Evolutionary conservation across 2,329 filamentous ascomycete species (phyloP), one percentile per base, ranked within the genome.

Genomic region (Colletotrichum liaoningense): DNA sequence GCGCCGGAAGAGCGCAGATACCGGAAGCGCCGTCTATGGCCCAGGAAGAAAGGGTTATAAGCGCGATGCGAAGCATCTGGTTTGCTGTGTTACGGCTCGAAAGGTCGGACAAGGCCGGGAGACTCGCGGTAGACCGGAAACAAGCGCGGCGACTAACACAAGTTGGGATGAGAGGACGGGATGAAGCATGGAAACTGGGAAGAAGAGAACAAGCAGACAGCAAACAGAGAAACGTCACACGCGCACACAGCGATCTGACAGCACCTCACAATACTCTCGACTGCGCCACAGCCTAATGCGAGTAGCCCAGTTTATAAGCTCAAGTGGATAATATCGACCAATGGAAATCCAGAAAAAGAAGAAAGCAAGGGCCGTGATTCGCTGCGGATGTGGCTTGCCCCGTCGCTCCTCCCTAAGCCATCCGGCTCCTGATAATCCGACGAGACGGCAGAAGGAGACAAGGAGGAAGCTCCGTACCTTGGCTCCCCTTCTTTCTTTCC

Each of bases 21-120:
- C 67, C 42, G 42, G 42, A 49, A 49, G 42, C 42, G 42, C 42
- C 70, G 70, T 57, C 33, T 1, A 30, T 26, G 7, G 56, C 33
- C 70, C 59, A 49, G 56, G 33, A 12, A 19, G 6, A 14, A 28
- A 11, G 7, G 22, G 16, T 22, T 19, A 38, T 35, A 65, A 57
- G 26, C 70, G 67, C 60, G 60, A 7, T 16, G 26, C 28, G 28
- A 42, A 19, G 42, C 16, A 42, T 70, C 30, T 70, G 70, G 70
- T 65, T 73, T 73, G 70, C 67, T 73, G 67, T 35, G 60, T 63
- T 73, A 73, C 66, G 65, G 22, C 24, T 19, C 26, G 56, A 49
- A 33, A 56, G 2, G 59, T 28, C 30, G 26, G 24, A n/a, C 52
- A 30, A 24, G 33, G 52, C 38, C 9, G 19, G 5, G 22, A 28